These are phyloP conservation scores for Wickerhamomyces sp. DNA, from an alignment of 1,139 yeast species.

Conservation along the genomic window DNA sequence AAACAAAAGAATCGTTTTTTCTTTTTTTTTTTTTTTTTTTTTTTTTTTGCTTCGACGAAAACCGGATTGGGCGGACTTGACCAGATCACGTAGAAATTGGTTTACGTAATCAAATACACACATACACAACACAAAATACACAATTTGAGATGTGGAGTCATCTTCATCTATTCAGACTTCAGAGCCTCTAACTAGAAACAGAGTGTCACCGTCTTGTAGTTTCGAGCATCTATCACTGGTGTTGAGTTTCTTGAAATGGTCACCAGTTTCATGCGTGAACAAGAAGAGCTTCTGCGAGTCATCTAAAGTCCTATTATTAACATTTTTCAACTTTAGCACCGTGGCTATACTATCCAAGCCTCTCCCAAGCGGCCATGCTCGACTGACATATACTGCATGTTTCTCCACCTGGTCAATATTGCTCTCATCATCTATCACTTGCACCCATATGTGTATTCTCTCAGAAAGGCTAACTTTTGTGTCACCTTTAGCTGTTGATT, in stretches of 20 bases:
- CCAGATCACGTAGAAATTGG: too few relatives aligned
- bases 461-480: slow-evolving; percentile 45
- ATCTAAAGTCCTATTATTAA: slow-evolving; percentile 47
- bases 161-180: slow-evolving; percentile 5
- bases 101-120: too few relatives aligned
- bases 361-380: slow-evolving; percentile 73
- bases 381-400: slow-evolving; percentile 47
- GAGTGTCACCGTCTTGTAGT: slow-evolving; percentile 43
- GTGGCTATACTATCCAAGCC: slow-evolving; percentile 66
- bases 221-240: slow-evolving; percentile 40
- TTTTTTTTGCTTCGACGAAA: too few relatives aligned
- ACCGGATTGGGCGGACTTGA: too few relatives aligned
- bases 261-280: slow-evolving; percentile 25
- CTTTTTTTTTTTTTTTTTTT: too few relatives aligned
- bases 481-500: slow-evolving; percentile 67
- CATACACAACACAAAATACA: too few relatives aligned
- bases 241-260: slow-evolving; percentile 27
- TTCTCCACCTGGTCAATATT: slow-evolving; percentile 25
- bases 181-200: slow-evolving; percentile 56
- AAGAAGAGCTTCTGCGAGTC: slow-evolving; percentile 26
- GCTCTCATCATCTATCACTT: slow-evolving; percentile 35
- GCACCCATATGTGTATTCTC: slow-evolving; percentile 60
- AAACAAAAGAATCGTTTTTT: too few relatives aligned
- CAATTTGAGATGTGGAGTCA: too few relatives aligned
- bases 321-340: slow-evolving; percentile 47